Conservation (phyloP, 768 basidiomycete genomes). For the Podaxis mareebaensis region DNA sequence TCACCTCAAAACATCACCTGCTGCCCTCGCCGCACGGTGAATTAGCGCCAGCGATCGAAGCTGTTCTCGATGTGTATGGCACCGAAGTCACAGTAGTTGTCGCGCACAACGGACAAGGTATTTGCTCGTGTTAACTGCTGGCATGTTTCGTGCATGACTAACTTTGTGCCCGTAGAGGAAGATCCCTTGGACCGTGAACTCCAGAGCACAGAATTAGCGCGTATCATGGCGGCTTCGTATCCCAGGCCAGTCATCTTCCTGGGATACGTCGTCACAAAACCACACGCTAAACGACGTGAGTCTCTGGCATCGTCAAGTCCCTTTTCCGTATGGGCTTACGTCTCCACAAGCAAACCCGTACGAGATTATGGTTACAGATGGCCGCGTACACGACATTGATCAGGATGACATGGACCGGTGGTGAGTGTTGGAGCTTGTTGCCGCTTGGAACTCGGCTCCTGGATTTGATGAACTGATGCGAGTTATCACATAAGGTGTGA, state of each 20-base stretch:
- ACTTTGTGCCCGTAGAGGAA: conserved; percentile 60
- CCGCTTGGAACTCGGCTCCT: neutral
- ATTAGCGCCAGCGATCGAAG: conserved; percentile 88
- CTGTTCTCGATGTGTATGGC: conserved; percentile 77
- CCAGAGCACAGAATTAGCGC: conserved; percentile 78
- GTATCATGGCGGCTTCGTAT: conserved; percentile 68
- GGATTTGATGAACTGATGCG: neutral
- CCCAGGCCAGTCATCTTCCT: conserved; percentile 78
- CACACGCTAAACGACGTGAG: conserved; percentile 63
- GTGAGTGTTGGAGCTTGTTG: conserved; percentile 33
- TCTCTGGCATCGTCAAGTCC: conserved; percentile 13
- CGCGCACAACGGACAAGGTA: conserved; percentile 90
- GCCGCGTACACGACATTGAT: conserved; percentile 79
- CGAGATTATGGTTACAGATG: conserved; percentile 74
- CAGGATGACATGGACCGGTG: conserved; percentile 70
- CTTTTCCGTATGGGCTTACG: neutral
- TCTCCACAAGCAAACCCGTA: conserved; percentile 64
- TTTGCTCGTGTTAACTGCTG: neutral
- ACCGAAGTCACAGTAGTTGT: conserved; percentile 82
- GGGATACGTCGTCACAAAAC: conserved; percentile 78
- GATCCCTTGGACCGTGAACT: conserved; percentile 86
- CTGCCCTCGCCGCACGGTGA: conserved; percentile 86
- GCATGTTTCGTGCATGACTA: neutral
- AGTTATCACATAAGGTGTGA: conserved; percentile 63
- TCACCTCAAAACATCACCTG: conserved; percentile 82